These are phyloP conservation scores for Colletotrichum siamense DNA, from an alignment of 2,329 filamentous ascomycete species.

Conservation along the genomic window DNA sequence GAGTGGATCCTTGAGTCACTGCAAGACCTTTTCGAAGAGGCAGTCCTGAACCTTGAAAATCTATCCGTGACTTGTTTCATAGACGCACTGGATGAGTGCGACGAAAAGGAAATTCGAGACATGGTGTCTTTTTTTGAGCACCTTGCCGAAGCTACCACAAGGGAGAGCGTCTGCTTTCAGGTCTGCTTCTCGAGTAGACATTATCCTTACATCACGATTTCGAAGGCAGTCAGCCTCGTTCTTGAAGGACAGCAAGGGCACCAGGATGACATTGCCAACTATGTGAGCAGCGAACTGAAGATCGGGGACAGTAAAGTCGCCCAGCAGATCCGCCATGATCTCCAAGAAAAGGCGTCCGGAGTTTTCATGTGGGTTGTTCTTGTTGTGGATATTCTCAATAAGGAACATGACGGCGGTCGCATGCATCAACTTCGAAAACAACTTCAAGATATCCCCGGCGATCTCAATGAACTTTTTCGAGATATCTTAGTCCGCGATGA, in stretches of 20 bases:
- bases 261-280: constrained; percentile 37
- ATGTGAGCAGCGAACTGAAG: constrained; percentile 32
- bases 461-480: constrained; percentile 48
- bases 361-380: constrained; percentile 51
- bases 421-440: constrained; percentile 2
- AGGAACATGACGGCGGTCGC: constrained; percentile 34
- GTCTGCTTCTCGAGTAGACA: constrained; percentile 10
- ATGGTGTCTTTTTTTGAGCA: background rate
- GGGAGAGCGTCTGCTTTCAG: constrained; percentile 23
- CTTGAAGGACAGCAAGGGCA: constrained; percentile 32
- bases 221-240: constrained; percentile 27
- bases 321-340: constrained; percentile 29
- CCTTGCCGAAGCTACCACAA: background rate
- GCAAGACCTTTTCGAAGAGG: background rate
- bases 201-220: constrained; percentile 24
- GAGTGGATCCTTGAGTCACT: background rate
- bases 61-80: constrained; percentile 13
- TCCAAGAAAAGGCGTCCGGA: constrained; percentile 41
- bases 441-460: constrained; percentile 36
- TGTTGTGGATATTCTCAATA: constrained; percentile 42
- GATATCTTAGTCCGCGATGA: constrained; percentile 51
- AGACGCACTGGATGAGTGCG: constrained; percentile 11
- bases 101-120: background rate
- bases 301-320: accelerated
- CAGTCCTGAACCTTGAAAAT: background rate